A percentile compares a stretch with the other conserved stretches of the same genome.
Conservation (phyloP, 257 asterid genomes). For the Plectranthus barbatus region DNA sequence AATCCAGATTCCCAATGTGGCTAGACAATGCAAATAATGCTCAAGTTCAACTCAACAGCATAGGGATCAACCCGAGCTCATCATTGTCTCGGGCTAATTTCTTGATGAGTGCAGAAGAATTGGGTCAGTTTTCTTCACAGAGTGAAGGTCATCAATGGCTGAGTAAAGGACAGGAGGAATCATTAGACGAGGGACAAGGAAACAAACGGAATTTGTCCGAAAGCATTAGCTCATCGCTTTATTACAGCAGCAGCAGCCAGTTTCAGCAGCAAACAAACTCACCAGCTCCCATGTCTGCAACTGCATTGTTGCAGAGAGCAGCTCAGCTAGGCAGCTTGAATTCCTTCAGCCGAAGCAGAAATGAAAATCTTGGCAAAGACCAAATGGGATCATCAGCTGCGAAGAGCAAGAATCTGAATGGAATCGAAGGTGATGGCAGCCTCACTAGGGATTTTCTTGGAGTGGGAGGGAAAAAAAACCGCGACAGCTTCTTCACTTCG, state of each 20-base stretch:
- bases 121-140: background rate
- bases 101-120: background rate
- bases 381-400: background rate
- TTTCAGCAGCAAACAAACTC: conserved; percentile 2
- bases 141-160: background rate
- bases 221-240: conserved; percentile 22
- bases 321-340: conserved; percentile 51
- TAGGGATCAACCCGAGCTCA: background rate
- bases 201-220: conserved; percentile 33
- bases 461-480: conserved; percentile 40
- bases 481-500: conserved; percentile 29
- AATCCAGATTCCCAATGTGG: background rate
- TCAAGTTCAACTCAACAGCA: no score
- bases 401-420: background rate
- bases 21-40: background rate
- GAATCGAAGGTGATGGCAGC: conserved; percentile 8
- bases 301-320: conserved; percentile 58
- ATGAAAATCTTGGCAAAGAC: background rate
- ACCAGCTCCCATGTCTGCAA: conserved; percentile 52
- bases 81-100: background rate
- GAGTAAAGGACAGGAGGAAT: conserved; percentile 1
- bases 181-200: conserved; percentile 35
- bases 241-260: conserved; percentile 15
- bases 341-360: conserved; percentile 17
- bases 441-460: conserved; percentile 79